phyloP scores from a whole-genome alignment of 257 asterid species.

The Nicotiana noctiflora region DNA sequence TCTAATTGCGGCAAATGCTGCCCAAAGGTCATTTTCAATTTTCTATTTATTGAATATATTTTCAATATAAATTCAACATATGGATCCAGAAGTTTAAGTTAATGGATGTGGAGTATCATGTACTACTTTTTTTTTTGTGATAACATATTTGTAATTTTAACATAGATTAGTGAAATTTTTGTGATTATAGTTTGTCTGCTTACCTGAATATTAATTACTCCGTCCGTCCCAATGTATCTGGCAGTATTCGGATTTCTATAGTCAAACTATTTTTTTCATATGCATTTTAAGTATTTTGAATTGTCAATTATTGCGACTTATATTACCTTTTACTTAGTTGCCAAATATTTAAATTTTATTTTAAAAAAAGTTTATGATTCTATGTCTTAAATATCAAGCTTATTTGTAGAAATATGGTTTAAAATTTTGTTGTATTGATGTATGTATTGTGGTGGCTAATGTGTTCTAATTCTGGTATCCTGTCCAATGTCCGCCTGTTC shows the following conservation, averaged over 20 bases:
- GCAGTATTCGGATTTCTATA: no score
- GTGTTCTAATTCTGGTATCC: background rate
- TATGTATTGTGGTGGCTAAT: background rate
- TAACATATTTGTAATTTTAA: background rate
- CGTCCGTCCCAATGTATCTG: no score
- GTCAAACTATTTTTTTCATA: no score
- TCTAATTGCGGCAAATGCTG: constrained; percentile 75
- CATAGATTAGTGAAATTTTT: background rate
- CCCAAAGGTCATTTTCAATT: constrained; percentile 42
- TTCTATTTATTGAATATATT: background rate
- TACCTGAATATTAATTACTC: no score
- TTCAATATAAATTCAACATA: background rate
- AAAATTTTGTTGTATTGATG: no score
- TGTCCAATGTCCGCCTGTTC: no score
- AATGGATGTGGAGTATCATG: background rate
- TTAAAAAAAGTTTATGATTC: no score
- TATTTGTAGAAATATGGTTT: no score
- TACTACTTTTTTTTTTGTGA: background rate
- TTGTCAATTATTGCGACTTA: no score
- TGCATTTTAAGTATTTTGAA: no score
- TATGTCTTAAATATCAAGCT: background rate
- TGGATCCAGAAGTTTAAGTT: background rate
- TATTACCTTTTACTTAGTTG: background rate
- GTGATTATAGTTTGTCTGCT: background rate
- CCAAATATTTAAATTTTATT: no score